Evolutionary conservation across 768 basidiomycete genomes (phyloP), one percentile per base, ranked within the genome.

Genomic region (Cystofilobasidium ferigula): DNA sequence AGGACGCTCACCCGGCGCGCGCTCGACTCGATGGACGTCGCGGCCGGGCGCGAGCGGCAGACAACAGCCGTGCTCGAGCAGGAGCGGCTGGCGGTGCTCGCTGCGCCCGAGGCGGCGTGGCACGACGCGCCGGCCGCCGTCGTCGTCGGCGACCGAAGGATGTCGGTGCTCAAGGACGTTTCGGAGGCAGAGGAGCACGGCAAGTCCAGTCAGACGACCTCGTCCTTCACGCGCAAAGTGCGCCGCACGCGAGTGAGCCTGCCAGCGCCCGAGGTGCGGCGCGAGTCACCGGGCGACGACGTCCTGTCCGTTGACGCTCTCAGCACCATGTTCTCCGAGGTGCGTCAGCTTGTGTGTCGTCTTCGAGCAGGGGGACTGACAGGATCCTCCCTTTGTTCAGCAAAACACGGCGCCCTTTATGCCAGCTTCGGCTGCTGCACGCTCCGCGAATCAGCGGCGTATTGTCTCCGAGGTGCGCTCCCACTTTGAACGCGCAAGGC

Each of bases 21-120:
- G 42, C 30, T 64, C 12, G 63, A 64, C 32, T 54, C 63, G 35
- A 64, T 64, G 45, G 57, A 43, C 18, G 57, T 58, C 18, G 63
- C 63, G 13, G 35, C 10, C 20, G 18, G 26, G 38, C 36, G 57
- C 24, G 63, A 64, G 32, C 43, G 58, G n/a, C 56, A 58, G 58
- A 59, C 35, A 40, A 28, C 47, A 35, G 24, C 53, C 4, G 56
- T 58, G 3, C 30, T 64, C 14, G 54, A 63, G 56, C 24, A 38
- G n/a, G 62, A 56, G 28, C 10, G 51, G 1, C 51, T 30, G 35
- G 57, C 38, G 24, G 42, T 57, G 28, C 42, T 59, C 22, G 26
- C 26, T 18, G 22, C 28, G 18, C 34, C 36, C 26, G 61, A 51
- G 38, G 14, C 35, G 26, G 34, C n/a, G n/a, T n/a, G n/a, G n/a